phyloP scores from a whole-genome alignment of 1,284 basidiomycete genomes.

The Thecaphora thlaspeos region DNA sequence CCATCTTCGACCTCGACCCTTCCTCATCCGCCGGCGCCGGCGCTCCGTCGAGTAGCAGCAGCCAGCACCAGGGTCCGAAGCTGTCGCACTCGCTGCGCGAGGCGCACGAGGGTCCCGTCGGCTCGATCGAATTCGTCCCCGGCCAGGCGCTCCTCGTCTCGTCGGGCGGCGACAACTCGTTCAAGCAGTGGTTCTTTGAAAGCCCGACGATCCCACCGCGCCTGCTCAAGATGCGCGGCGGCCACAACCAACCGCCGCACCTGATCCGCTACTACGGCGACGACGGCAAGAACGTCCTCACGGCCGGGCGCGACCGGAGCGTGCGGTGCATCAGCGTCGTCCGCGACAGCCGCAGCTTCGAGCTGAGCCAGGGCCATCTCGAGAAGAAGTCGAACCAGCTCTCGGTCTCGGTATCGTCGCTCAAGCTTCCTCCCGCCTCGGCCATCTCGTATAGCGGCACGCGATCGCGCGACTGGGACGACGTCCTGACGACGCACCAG shows the following conservation, averaged over 20 bases:
- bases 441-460: conserved; percentile 76
- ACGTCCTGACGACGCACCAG: conserved; percentile 83
- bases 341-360: conserved; percentile 64
- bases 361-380: conserved; percentile 83
- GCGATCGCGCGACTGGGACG: conserved; percentile 94
- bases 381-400: conserved; percentile 76
- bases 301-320: conserved; percentile 68
- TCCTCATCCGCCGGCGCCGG: conserved; percentile 7
- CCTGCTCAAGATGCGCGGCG: conserved; percentile 84
- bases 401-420: conserved; percentile 70
- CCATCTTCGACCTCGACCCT: conserved; percentile 52
- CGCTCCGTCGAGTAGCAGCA: not conserved
- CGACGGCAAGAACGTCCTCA: conserved; percentile 87
- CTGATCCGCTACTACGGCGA: conserved; percentile 92
- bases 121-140: conserved; percentile 49
- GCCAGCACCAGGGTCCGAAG: conserved; percentile 23
- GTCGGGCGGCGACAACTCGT: conserved; percentile 51
- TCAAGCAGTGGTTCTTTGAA: conserved; percentile 90
- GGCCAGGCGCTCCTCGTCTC: conserved; percentile 45
- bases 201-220: conserved; percentile 66
- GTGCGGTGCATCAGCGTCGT: conserved; percentile 88
- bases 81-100: conserved; percentile 52
- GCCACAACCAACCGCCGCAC: conserved; percentile 87
- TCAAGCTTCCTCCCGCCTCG: conserved; percentile 67
- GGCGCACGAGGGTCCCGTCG: conserved; percentile 48